Percentiles rank a stretch among this genome's conserved stretches.
Conservation (phyloP, 257 asterid genomes). For the Ballota nigra region DNA sequence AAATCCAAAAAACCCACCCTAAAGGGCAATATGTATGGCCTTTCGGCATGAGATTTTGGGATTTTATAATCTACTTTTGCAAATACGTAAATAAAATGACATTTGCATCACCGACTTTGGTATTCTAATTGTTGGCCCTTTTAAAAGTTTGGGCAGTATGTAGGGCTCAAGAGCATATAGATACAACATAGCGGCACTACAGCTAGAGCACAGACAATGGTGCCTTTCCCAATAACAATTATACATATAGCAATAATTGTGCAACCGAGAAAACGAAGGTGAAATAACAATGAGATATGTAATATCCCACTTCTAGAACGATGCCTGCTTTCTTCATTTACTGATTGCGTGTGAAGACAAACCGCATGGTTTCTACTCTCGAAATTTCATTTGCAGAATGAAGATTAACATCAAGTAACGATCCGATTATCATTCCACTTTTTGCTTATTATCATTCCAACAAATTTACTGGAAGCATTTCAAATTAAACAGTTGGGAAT, state of each 20-base stretch:
- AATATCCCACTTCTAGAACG: constrained; percentile 4
- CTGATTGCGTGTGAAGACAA: constrained; percentile 3
- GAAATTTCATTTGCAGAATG: background rate
- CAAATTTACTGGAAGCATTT: too few relatives aligned
- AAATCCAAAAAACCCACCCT: too few relatives aligned
- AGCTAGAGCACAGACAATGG: constrained; percentile 15
- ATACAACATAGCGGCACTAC: constrained; percentile 28
- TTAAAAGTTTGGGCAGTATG: too few relatives aligned
- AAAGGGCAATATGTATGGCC: too few relatives aligned
- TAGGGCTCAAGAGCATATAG: constrained; percentile 16
- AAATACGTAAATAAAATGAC: too few relatives aligned
- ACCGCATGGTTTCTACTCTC: constrained; percentile 11
- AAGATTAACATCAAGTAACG: background rate
- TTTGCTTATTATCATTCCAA: too few relatives aligned
- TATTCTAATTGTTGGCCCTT: too few relatives aligned
- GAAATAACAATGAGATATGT: constrained; percentile 6
- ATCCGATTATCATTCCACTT: too few relatives aligned
- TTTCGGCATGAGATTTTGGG: too few relatives aligned
- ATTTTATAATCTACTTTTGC: too few relatives aligned
- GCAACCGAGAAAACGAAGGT: constrained; percentile 18
- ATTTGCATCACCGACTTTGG: too few relatives aligned
- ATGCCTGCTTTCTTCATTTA: constrained; percentile 13
- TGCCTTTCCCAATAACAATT: constrained; percentile 15
- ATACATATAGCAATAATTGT: constrained; percentile 12
- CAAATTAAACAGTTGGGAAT: too few relatives aligned